Evolutionary conservation across 805 yeast species (phyloP), one percentile per base, ranked within the genome.

Genomic region (Peterozyma toletana): DNA sequence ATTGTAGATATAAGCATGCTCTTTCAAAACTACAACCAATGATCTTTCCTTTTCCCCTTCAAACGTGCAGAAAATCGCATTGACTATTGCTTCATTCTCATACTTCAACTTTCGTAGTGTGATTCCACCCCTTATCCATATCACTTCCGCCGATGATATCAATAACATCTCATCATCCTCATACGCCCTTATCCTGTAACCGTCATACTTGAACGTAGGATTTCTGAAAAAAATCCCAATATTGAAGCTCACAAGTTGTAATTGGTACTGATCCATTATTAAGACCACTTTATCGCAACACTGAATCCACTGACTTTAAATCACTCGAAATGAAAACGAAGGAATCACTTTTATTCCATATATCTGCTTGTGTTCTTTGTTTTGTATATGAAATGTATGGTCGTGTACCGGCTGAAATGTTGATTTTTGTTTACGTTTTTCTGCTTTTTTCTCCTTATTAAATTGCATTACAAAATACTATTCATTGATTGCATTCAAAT

Each of bases 51-150:
- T 21, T 21, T 60, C 56, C 13, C 6, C n/a, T 9, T 57, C 62
- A 56, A 86, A 83, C 3, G 59, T 56, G 0, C 86, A 77, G 48
- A 81, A 82, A 13, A 81, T 74, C 11, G 93, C 87, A 41, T 71
- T 64, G 5, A 81, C 54, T 1, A 87, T 67, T 5, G 40, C 48
- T 15, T 68, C 71, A 10, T 72, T 70, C 10, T 73, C 76, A 51
- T 68, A 80, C 4, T 62, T 59, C 46, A 83, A 63, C 45, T 68
- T 73, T 38, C 80, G 66, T 14, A 74, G 57, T 10, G 79, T 55
- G 5, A 70, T 50, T 3, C 73, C 75, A 11, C 83, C 83, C 41
- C 68, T 63, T 37, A 72, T 61, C 67, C 82, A 73, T 35, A 63
- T 54, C 14, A 74, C 78, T 41, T 68, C 70, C 47, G 59, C 63